Percentiles rank a stretch among this genome's conserved stretches.
phyloP scores from a whole-genome alignment of 768 basidiomycete species.

The Rhizopogon vinicolor region DNA sequence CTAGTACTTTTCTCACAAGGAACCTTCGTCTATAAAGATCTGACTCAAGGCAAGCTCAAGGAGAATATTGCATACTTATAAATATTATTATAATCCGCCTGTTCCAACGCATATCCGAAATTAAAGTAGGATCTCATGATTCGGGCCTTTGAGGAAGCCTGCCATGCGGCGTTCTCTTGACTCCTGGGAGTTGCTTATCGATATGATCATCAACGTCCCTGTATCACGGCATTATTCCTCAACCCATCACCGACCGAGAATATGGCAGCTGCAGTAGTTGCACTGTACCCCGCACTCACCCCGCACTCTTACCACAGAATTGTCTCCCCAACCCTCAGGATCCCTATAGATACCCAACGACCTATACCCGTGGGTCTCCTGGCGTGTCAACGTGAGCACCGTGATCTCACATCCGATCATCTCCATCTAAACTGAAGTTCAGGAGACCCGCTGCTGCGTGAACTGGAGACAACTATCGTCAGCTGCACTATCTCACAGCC shows the following conservation, averaged over 20 bases:
- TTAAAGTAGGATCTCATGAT: too few relatives aligned
- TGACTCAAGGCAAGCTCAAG: too few relatives aligned
- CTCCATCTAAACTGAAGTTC: constrained; percentile 8
- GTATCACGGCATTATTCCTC: background rate
- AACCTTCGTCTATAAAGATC: too few relatives aligned
- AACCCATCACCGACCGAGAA: background rate
- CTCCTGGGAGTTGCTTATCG: background rate
- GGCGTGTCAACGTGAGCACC: constrained; percentile 65
- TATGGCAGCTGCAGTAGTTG: constrained; percentile 34
- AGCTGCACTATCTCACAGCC: constrained; percentile 44
- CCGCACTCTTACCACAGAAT: constrained; percentile 64
- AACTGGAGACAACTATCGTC: constrained; percentile 55
- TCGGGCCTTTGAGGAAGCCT: background rate
- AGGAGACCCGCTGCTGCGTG: constrained; percentile 69
- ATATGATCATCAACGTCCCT: background rate
- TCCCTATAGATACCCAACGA: constrained; percentile 45
- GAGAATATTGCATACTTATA: too few relatives aligned
- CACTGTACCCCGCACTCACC: constrained; percentile 39
- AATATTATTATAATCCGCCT: too few relatives aligned
- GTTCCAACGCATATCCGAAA: too few relatives aligned
- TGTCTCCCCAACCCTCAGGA: constrained; percentile 48
- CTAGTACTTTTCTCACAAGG: too few relatives aligned
- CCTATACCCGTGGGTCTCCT: constrained; percentile 73
- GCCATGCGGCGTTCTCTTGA: background rate
- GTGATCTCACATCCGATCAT: constrained; percentile 2